A percentile compares a stretch with the other conserved stretches of the same genome.
phyloP scores from a whole-genome alignment of 805 yeast species.

The Kodamaea kaohsiungensis region DNA sequence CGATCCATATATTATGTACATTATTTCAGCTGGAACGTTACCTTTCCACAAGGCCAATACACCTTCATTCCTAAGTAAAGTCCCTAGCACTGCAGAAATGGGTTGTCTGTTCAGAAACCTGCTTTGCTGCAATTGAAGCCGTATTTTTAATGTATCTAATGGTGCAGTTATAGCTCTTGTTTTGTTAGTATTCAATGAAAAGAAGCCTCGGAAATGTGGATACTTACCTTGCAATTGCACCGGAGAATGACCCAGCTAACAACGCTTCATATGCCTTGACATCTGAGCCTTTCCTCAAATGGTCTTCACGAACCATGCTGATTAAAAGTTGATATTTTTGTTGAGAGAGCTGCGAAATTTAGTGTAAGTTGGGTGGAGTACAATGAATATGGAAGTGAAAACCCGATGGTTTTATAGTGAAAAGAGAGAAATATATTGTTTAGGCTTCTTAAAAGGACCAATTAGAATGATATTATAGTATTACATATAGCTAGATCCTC shows the following conservation, averaged over 20 bases:
- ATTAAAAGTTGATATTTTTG: neutral
- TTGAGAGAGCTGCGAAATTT: neutral
- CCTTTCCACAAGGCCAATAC: constrained; percentile 90
- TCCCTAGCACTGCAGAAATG: constrained; percentile 29
- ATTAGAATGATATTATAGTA: too few relatives aligned
- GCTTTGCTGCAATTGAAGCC: constrained; percentile 60
- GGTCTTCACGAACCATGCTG: constrained; percentile 36
- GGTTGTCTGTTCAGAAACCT: constrained; percentile 14
- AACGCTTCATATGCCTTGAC: constrained; percentile 55
- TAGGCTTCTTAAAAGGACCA: too few relatives aligned
- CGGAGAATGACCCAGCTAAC: constrained; percentile 72
- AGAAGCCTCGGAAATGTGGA: too few relatives aligned
- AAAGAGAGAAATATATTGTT: too few relatives aligned
- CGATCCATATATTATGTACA: constrained; percentile 86
- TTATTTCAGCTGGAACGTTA: constrained; percentile 83
- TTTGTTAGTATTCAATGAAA: constrained; percentile 22
- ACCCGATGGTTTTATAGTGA: too few relatives aligned
- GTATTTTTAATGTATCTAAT: constrained; percentile 72
- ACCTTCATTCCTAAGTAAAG: constrained; percentile 65
- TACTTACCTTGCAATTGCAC: constrained; percentile 50
- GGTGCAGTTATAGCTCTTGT: constrained; percentile 69
- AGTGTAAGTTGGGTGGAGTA: too few relatives aligned
- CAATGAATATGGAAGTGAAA: too few relatives aligned
- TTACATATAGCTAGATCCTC: too few relatives aligned
- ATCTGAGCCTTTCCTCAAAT: constrained; percentile 50